Evolutionary conservation across 2,329 filamentous ascomycete genomes (phyloP).

Genomic region (Pezicula carpinea): DNA sequence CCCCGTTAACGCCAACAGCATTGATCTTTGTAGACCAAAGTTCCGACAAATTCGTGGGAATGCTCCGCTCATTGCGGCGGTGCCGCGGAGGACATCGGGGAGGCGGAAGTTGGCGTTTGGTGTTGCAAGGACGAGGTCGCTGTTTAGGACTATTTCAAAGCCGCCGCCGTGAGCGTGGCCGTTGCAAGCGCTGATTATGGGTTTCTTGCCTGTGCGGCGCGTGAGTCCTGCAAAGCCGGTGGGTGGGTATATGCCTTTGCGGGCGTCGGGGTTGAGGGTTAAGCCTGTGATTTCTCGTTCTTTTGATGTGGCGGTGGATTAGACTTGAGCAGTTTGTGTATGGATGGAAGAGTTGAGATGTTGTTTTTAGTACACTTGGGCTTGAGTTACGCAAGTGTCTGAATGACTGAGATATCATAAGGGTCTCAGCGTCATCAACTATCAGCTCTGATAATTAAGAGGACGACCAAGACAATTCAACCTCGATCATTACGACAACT

Average conservation of each 20-base stretch:
- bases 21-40: conserved; percentile 33
- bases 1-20: conserved; percentile 10
- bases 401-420: too few relatives aligned
- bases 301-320: background rate
- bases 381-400: too few relatives aligned
- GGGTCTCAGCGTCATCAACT: background rate
- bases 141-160: conserved; percentile 45
- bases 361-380: background rate
- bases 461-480: conserved; percentile 12
- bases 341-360: background rate
- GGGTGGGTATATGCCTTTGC: conserved; percentile 30
- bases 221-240: conserved; percentile 52
- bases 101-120: conserved; percentile 47
- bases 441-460: conserved; percentile 19
- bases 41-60: conserved; percentile 38
- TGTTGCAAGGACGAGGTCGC: conserved; percentile 53
- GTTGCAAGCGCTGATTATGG: conserved; percentile 55
- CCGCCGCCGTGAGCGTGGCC: conserved; percentile 53
- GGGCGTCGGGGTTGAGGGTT: background rate
- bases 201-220: conserved; percentile 53
- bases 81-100: conserved; percentile 54
- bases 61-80: conserved; percentile 52
- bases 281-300: background rate
- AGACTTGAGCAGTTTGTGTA: background rate
- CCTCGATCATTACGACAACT: background rate